phyloP scores from a whole-genome alignment of 257 asterid genomes.

The Solanum chilense region DNA sequence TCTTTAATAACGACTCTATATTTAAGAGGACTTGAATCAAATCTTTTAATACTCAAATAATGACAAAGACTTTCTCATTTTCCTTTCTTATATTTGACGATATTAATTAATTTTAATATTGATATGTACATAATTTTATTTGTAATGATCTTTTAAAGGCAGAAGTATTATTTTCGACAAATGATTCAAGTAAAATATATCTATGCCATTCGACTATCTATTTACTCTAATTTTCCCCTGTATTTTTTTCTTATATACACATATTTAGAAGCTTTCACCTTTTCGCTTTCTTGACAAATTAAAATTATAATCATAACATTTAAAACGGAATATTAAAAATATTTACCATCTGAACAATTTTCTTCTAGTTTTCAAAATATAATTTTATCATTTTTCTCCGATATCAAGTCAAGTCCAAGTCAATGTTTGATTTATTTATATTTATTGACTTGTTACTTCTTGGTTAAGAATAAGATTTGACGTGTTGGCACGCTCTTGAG shows the following conservation, averaged over 20 bases:
- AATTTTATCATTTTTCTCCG: neutral
- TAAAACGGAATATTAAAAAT: neutral
- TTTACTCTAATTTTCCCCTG: too few species aligned
- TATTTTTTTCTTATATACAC: too few species aligned
- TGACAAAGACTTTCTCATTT: neutral
- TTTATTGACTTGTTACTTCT: neutral
- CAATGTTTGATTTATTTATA: neutral
- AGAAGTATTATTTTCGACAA: rapidly evolving
- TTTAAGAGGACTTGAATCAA: neutral
- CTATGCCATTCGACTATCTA: neutral
- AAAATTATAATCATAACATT: neutral
- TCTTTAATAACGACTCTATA: too few species aligned
- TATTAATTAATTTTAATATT: too few species aligned
- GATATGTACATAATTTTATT: too few species aligned
- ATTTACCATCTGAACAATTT: neutral
- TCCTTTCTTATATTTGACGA: too few species aligned
- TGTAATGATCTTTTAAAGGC: too few species aligned
- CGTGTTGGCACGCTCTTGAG: neutral
- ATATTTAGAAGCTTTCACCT: too few species aligned
- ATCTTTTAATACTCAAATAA: too few species aligned
- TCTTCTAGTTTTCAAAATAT: neutral
- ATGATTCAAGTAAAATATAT: too few species aligned
- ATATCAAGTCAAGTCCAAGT: neutral
- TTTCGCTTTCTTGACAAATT: neutral
- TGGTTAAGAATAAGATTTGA: neutral